Conservation (phyloP, 176 grass and related monocot species). For the Phoenix roebelenii region DNA sequence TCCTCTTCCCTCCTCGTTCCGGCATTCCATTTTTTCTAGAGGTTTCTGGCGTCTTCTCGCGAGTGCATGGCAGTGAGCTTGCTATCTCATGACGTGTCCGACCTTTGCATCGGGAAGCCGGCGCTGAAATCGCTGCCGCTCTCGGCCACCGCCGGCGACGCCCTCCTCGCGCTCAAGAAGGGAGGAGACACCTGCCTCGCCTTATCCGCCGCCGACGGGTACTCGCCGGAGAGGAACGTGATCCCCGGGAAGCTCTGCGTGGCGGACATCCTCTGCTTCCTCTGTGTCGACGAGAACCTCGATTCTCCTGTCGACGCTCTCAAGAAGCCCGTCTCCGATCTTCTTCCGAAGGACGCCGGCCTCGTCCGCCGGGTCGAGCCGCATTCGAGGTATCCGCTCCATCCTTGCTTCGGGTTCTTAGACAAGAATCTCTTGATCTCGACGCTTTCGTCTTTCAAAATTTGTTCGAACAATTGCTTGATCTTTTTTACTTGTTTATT, state of each 20-base stretch:
- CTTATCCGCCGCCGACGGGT: conserved; percentile 19
- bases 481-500: no score
- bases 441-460: no score
- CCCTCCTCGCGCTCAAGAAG: conserved; percentile 44
- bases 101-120: conserved; percentile 98
- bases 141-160: conserved; percentile 57
- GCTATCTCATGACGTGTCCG: conserved; percentile 67
- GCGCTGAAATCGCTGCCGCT: conserved; percentile 60
- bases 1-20: no score
- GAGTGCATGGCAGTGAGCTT: conserved; percentile 82
- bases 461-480: no score
- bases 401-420: no score
- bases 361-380: conserved; percentile 45
- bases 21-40: no score
- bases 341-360: conserved; percentile 43
- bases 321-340: conserved; percentile 34
- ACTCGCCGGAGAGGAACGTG: conserved; percentile 16
- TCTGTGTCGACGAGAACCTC: conserved; percentile 40
- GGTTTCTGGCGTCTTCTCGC: no score
- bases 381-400: conserved; percentile 30
- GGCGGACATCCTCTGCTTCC: conserved; percentile 68
- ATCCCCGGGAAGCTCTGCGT: conserved; percentile 27
- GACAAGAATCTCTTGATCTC: no score
- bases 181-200: conserved; percentile 30
- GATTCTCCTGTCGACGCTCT: conserved; percentile 30